Evolutionary conservation across 2,329 filamentous ascomycete genomes (phyloP).

Genomic region (Hypoxylon sp.): DNA sequence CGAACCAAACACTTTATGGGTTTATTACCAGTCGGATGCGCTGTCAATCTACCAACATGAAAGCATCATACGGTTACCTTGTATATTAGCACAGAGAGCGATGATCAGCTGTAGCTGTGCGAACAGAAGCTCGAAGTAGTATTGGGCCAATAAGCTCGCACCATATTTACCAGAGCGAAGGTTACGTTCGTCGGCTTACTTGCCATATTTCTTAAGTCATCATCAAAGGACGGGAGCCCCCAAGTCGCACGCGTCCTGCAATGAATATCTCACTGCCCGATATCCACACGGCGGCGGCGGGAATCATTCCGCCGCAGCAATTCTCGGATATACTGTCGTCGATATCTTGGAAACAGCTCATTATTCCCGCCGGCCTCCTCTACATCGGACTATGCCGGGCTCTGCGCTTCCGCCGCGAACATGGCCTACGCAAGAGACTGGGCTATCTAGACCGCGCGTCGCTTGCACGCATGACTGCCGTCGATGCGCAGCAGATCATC

Average conservation of each 20-base stretch:
- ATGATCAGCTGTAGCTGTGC: neutral
- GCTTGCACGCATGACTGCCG: constrained; percentile 50
- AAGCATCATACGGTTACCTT: constrained; percentile 2
- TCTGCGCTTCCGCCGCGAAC: constrained; percentile 49
- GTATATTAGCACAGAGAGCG: neutral
- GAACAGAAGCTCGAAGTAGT: constrained; percentile 12
- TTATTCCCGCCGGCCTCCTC: constrained; percentile 38
- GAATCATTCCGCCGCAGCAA: constrained; percentile 14
- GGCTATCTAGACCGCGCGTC: constrained; percentile 47
- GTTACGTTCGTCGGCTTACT: neutral
- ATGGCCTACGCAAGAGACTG: constrained; percentile 41
- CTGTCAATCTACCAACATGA: neutral
- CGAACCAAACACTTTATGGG: neutral
- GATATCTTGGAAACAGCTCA: constrained; percentile 40
- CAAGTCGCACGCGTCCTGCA: neutral
- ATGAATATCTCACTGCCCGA: constrained; percentile 29
- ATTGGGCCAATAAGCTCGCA: neutral
- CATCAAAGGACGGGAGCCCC: neutral
- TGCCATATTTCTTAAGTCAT: neutral
- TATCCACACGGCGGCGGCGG: constrained; percentile 4
- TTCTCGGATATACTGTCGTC: constrained; percentile 14
- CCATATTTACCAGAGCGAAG: neutral
- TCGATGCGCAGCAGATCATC: constrained; percentile 51
- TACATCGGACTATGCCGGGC: constrained; percentile 48
- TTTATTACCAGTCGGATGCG: neutral